phyloP scores from a whole-genome alignment of 352 stramenopile genomes.

The Phytophthora pisi region DNA sequence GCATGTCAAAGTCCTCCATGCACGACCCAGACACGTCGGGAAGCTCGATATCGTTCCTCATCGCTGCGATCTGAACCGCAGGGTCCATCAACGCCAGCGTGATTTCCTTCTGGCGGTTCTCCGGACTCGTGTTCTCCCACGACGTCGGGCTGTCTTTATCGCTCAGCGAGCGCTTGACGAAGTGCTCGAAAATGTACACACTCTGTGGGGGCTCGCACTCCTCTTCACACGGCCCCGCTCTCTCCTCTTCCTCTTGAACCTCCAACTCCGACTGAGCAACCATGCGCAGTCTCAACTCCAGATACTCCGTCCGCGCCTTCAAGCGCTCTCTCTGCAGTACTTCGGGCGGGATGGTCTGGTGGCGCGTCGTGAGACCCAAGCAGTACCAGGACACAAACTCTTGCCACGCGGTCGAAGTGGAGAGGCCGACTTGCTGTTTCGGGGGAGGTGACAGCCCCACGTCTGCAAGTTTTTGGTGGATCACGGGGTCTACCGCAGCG shows the following conservation, averaged over 20 bases:
- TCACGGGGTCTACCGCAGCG: slow-evolving; percentile 45
- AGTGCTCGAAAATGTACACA: slow-evolving; percentile 65
- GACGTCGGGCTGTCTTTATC: slow-evolving; percentile 40
- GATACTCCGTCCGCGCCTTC: slow-evolving; percentile 42
- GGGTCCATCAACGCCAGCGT: slow-evolving; percentile 61
- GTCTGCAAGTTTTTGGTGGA: slow-evolving; percentile 46
- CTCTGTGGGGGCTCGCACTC: slow-evolving; percentile 15
- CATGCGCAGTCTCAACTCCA: slow-evolving; percentile 40
- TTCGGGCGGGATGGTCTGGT: slow-evolving; percentile 30
- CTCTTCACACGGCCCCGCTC: slow-evolving; percentile 24
- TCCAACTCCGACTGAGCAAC: slow-evolving; percentile 38
- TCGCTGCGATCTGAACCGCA: slow-evolving; percentile 61
- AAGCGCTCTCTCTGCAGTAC: slow-evolving; percentile 38
- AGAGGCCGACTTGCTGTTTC: slow-evolving; percentile 29
- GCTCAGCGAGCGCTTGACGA: slow-evolving; percentile 29
- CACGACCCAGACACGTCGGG: slow-evolving; percentile 47
- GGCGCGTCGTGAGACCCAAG: slow-evolving; percentile 26
- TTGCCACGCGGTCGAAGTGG: slow-evolving; percentile 40
- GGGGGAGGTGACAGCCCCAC: slow-evolving; percentile 36
- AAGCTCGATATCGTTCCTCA: slow-evolving; percentile 60
- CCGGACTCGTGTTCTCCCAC: slow-evolving; percentile 48
- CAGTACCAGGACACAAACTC: slow-evolving; percentile 69
- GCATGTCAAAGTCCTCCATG: slow-evolving; percentile 53
- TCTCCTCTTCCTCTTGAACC: slow-evolving; percentile 35
- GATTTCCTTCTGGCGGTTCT: slow-evolving; percentile 56